Base-by-base conservation (phyloP, 1,284 basidiomycete species). In the Heterobasidion annosum region DNA sequence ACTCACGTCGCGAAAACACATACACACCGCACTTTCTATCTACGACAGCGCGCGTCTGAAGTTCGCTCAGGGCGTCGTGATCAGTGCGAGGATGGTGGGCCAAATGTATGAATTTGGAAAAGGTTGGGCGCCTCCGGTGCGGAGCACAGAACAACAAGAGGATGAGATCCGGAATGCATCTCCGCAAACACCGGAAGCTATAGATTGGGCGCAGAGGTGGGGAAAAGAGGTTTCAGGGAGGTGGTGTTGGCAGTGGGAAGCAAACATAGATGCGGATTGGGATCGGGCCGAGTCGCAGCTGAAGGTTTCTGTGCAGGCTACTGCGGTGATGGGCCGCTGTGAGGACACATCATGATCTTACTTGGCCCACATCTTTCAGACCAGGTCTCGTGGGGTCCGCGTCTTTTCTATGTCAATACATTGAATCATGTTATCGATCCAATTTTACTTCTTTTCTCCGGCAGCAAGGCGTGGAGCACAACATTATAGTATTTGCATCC, bases 1-100 rank as follows among this genome's bases (percentile, higher is more conserved):
- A 8, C 49, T 54, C 2, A 59, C 62, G 1, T 56, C 52, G 5
- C 48, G 48, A 1, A 46, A 44, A 6, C 56, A 54, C 48, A 51
- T 61, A 2, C 15, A 10, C 8, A 37, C 34, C 2, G 48, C 48
- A 2, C 48, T 50, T 3, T 18, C 7, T 10, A 35, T 50, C 6
- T 50, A 50, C 34, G n/a, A 50, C 7, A n/a, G 10, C n/a, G 34
- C 16, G 13, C 48, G 48, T 5, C 35, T 50, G n/a, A 19, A 35
- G 6, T 50, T 50, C 19, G 34, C 48, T 15, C 7, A 34, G 16
- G 34, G 34, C 48, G n/a, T 50, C 34, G 48, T 50, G 13, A 12
- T 9, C 13, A 50, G 16, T 16, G 19, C 48, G 8, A 32, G 48
- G 13, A 34, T 9, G 7, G 48, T 50, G 13, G 48, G 48, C 6